These are phyloP conservation scores for Populus pruinosa DNA, from an alignment of 345 rosid genomes.

Conservation along the genomic window DNA sequence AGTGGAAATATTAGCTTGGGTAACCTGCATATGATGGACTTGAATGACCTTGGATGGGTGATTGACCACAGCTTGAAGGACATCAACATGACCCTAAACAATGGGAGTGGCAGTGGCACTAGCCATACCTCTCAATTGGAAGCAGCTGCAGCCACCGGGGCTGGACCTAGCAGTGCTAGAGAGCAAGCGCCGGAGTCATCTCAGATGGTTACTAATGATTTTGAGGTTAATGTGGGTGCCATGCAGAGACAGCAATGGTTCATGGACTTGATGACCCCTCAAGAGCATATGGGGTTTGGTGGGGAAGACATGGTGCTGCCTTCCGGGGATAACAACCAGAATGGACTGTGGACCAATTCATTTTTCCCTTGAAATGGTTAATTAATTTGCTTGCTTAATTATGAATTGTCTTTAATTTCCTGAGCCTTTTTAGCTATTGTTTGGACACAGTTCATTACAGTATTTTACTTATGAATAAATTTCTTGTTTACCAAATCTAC, in stretches of 20 bases:
- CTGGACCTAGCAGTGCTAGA: not conserved
- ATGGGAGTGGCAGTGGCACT: not conserved
- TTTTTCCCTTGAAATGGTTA: not conserved
- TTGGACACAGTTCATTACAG: not conserved
- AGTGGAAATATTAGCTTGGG: constrained; percentile 2
- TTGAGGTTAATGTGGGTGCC: constrained; percentile 4
- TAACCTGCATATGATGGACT: constrained; percentile 26
- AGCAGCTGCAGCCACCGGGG: not conserved
- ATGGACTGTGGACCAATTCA: not conserved
- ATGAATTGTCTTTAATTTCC: not conserved
- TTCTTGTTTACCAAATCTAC: not conserved
- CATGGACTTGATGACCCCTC: constrained; percentile 15
- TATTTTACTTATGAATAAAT: not conserved
- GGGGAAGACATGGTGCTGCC: constrained; percentile 15
- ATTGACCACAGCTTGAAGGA: constrained; percentile 31
- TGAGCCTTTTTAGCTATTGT: not conserved
- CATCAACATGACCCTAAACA: not conserved
- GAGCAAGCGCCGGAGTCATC: not conserved
- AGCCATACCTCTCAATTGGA: not conserved
- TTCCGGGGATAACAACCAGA: constrained; percentile 2
- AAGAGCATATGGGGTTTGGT: not conserved
- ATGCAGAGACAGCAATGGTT: constrained; percentile 19
- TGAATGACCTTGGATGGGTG: constrained; percentile 38
- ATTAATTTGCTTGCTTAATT: not conserved
- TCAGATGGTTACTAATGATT: not conserved